A percentile compares a stretch with the other conserved stretches of the same genome.
phyloP scores from a whole-genome alignment of 768 basidiomycete genomes.

The Lactarius sp. region DNA sequence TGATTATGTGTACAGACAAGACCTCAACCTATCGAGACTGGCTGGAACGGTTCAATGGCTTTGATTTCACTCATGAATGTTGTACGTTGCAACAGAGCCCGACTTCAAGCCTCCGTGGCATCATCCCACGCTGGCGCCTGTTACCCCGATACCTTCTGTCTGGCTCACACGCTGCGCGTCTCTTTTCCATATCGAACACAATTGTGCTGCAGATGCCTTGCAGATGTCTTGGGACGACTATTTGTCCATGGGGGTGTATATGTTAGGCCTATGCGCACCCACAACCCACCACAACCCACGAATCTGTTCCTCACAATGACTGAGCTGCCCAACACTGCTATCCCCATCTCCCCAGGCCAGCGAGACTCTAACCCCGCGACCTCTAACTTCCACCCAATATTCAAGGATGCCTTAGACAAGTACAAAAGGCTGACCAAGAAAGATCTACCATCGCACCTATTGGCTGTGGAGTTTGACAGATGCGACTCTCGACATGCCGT shows the following conservation, averaged over 20 bases:
- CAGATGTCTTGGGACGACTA: not conserved
- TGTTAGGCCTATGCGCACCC: not conserved
- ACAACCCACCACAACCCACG: not conserved
- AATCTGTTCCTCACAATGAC: not conserved
- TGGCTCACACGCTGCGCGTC: not conserved
- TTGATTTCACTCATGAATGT: no score
- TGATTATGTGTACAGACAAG: no score
- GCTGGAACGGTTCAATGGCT: no score
- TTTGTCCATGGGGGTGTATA: not conserved
- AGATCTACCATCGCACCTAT: not conserved
- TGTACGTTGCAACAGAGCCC: no score
- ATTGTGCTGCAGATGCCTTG: not conserved
- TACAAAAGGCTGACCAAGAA: not conserved
- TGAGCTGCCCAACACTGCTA: not conserved
- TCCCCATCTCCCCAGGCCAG: not conserved
- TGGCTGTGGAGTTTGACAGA: not conserved
- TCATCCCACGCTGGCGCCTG: not conserved
- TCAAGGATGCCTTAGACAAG: not conserved
- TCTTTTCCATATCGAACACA: not conserved
- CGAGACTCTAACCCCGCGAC: not conserved
- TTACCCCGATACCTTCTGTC: not conserved
- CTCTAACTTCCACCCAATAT: not conserved
- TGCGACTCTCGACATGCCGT: not conserved
- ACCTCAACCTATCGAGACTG: no score
- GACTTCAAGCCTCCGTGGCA: no score